Evolutionary conservation across 2,329 filamentous ascomycete genomes (phyloP).

Genomic region (Cladorrhinum sp.): DNA sequence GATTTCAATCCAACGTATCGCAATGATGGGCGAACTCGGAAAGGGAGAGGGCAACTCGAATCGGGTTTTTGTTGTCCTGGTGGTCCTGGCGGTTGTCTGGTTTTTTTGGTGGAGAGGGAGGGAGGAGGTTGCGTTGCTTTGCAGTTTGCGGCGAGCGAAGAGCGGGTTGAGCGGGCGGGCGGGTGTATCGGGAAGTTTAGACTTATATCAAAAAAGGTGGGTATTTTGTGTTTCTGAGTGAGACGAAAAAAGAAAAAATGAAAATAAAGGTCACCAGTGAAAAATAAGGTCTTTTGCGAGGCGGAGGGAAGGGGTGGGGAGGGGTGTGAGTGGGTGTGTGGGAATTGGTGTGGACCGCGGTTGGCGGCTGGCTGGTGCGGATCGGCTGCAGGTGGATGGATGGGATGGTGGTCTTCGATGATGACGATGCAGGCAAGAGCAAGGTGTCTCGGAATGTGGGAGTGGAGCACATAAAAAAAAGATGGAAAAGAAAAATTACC

Average conservation of each 20-base stretch:
- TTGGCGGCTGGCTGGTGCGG: slow-evolving; percentile 25
- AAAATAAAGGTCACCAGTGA: slow-evolving; percentile 12
- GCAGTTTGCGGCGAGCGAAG: not conserved
- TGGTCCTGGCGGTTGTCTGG: too few relatives aligned
- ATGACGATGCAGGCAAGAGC: slow-evolving; percentile 30
- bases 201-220: slow-evolving; percentile 6
- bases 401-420: not conserved
- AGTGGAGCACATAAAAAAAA: slow-evolving; percentile 8
- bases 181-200: slow-evolving; percentile 11
- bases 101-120: too few relatives aligned
- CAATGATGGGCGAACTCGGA: not conserved
- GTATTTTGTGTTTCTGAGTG: not conserved
- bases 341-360: slow-evolving; percentile 11
- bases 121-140: not conserved
- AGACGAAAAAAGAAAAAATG: not conserved
- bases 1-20: too few relatives aligned
- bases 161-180: not conserved
- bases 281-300: slow-evolving; percentile 17
- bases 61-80: not conserved
- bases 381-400: slow-evolving; percentile 26
- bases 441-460: slow-evolving; percentile 30
- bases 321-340: too few relatives aligned
- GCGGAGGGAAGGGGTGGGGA: slow-evolving; percentile 10
- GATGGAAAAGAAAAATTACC: not conserved
- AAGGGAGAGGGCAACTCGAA: not conserved